phyloP scores from a whole-genome alignment of 805 yeast genomes.

The Kuraishia capsulata region DNA sequence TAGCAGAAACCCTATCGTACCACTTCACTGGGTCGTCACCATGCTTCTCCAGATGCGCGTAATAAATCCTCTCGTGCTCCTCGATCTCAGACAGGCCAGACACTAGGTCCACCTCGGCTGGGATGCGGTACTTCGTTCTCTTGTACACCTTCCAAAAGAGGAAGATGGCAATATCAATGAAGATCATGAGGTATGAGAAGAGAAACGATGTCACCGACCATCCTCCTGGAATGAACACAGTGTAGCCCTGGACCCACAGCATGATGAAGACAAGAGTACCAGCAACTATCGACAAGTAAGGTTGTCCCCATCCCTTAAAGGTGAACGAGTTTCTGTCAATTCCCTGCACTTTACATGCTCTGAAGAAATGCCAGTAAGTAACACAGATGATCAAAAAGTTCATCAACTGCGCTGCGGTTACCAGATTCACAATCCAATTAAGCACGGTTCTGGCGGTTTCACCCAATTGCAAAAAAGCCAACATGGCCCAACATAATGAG shows the following conservation, averaged over 20 bases:
- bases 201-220: slow-evolving; percentile 28
- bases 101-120: slow-evolving; percentile 26
- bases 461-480: slow-evolving; percentile 53
- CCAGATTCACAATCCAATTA: slow-evolving; percentile 35
- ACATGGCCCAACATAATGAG: slow-evolving; percentile 48
- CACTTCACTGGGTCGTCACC: not conserved
- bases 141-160: slow-evolving; percentile 26
- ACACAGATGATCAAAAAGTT: slow-evolving; percentile 36
- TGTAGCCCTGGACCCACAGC: slow-evolving; percentile 27
- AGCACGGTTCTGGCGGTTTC: slow-evolving; percentile 23
- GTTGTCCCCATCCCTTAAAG: slow-evolving; percentile 33
- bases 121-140: slow-evolving; percentile 25
- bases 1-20: not conserved
- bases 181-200: slow-evolving; percentile 32
- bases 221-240: slow-evolving; percentile 29
- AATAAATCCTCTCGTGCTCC: slow-evolving; percentile 24
- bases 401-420: slow-evolving; percentile 37
- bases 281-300: slow-evolving; percentile 25
- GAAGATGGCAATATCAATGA: slow-evolving; percentile 26
- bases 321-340: slow-evolving; percentile 28
- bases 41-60: slow-evolving; percentile 6
- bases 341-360: slow-evolving; percentile 30
- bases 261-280: slow-evolving; percentile 17
- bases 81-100: slow-evolving; percentile 31
- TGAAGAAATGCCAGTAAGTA: slow-evolving; percentile 31